Evolutionary conservation across 2,329 filamentous ascomycete genomes (phyloP).

Genomic region (Talaromyces albobiverticillius): DNA sequence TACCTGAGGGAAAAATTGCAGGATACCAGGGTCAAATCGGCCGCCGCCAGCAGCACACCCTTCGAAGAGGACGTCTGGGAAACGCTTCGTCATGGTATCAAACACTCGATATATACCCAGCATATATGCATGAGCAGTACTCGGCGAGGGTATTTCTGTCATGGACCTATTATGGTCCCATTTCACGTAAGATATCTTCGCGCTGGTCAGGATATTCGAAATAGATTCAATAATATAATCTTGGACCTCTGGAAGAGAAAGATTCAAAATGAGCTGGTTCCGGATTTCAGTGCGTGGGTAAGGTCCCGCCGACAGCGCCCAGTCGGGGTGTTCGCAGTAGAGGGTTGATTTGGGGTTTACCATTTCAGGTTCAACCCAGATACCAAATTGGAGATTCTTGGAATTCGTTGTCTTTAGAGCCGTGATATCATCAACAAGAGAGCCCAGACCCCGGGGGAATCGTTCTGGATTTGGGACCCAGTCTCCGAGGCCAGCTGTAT

Average conservation of each 20-base stretch:
- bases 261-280: slow-evolving; percentile 59
- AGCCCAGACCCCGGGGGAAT: slow-evolving; percentile 57
- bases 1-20: slow-evolving; percentile 64
- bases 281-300: slow-evolving; percentile 48
- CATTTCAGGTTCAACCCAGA: slow-evolving; percentile 70
- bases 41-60: slow-evolving; percentile 65
- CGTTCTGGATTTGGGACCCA: slow-evolving; percentile 59
- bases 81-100: slow-evolving; percentile 56
- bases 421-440: slow-evolving; percentile 42
- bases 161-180: slow-evolving; percentile 68
- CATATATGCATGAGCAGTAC: slow-evolving; percentile 59
- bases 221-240: slow-evolving; percentile 59
- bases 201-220: slow-evolving; percentile 52
- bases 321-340: slow-evolving; percentile 62
- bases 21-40: slow-evolving; percentile 61
- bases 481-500: slow-evolving; percentile 60
- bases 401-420: slow-evolving; percentile 23
- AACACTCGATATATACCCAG: slow-evolving; percentile 63
- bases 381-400: slow-evolving; percentile 56
- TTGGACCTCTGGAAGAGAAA: slow-evolving; percentile 61
- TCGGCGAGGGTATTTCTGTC: slow-evolving; percentile 57
- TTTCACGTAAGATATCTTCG: slow-evolving; percentile 60
- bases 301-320: slow-evolving; percentile 57
- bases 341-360: slow-evolving; percentile 61
- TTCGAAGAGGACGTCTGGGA: slow-evolving; percentile 64